phyloP scores from a whole-genome alignment of 257 asterid genomes.

The Solanum gracilifrons region DNA sequence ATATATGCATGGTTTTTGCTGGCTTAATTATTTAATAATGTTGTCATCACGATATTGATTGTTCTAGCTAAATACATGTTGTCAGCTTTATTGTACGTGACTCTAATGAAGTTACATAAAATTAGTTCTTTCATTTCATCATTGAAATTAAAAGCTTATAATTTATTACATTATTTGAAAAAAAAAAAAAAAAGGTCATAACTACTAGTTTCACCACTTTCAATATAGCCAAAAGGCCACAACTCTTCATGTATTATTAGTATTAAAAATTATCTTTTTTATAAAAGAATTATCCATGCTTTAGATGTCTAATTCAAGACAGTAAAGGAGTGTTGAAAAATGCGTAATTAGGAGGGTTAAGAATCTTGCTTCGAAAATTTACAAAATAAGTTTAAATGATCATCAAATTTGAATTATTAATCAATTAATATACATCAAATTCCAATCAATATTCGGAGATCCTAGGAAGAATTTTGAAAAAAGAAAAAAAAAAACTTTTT shows the following conservation, averaged over 20 bases:
- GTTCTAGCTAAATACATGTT: neutral
- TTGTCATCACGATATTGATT: neutral
- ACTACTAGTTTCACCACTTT: neutral
- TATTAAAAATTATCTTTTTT: neutral
- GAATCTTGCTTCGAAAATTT: too few relatives aligned
- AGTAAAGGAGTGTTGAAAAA: too few relatives aligned
- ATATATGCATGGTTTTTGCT: neutral
- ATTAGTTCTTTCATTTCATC: neutral
- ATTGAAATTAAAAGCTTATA: neutral
- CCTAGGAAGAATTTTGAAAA: neutral
- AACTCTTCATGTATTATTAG: neutral
- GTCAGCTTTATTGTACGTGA: neutral
- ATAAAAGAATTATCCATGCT: too few relatives aligned
- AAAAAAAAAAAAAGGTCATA: neutral
- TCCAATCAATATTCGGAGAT: neutral
- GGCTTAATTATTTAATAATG: neutral
- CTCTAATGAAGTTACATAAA: neutral
- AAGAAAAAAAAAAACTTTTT: too few relatives aligned
- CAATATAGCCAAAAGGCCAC: neutral
- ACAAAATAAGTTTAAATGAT: too few relatives aligned
- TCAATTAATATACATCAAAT: neutral
- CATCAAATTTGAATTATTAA: neutral
- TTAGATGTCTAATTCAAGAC: too few relatives aligned
- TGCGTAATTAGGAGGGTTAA: too few relatives aligned
- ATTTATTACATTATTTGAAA: neutral